phyloP scores from a whole-genome alignment of 208 protist species.

The Trypanosoma cruzi region DNA sequence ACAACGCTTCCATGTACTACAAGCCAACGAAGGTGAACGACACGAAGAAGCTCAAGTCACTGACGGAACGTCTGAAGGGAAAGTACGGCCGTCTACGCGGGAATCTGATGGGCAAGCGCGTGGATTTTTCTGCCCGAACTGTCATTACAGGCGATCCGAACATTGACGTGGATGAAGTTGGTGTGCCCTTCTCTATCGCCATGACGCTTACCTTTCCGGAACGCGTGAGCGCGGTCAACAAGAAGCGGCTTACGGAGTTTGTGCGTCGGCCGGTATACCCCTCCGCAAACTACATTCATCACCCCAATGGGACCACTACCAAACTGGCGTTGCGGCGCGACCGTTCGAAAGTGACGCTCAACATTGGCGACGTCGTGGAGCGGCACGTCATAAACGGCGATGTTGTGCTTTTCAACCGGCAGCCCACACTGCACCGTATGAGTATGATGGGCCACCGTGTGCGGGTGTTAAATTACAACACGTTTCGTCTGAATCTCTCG shows the following conservation, averaged over 20 bases:
- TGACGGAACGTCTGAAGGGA: slow-evolving; percentile 98
- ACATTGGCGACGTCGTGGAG: slow-evolving; percentile 96
- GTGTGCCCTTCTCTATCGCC: slow-evolving; percentile 98
- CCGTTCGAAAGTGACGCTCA: slow-evolving; percentile 85
- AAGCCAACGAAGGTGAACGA: slow-evolving; percentile 85
- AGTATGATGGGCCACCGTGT: slow-evolving; percentile 99
- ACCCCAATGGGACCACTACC: slow-evolving; percentile 85
- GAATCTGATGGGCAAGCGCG: slow-evolving; percentile 99
- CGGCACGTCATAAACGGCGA: slow-evolving; percentile 98
- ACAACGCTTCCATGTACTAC: slow-evolving; percentile 97
- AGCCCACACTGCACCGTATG: slow-evolving; percentile 99
- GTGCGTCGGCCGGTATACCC: slow-evolving; percentile 95
- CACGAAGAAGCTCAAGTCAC: slow-evolving; percentile 97
- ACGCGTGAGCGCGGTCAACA: slow-evolving; percentile 98
- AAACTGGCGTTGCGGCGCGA: slow-evolving; percentile 92
- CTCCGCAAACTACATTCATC: slow-evolving; percentile 96
- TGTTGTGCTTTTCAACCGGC: slow-evolving; percentile 99
- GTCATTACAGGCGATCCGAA: slow-evolving; percentile 99
- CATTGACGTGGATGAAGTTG: slow-evolving; percentile 98
- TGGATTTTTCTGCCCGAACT: slow-evolving; percentile 99
- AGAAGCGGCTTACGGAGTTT: slow-evolving; percentile 94
- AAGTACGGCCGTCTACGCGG: slow-evolving; percentile 99
- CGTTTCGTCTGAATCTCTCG: slow-evolving; percentile 99
- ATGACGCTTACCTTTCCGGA: slow-evolving; percentile 99
- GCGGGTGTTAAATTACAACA: slow-evolving; percentile 98